Conservation (phyloP, 345 rosid species). For the Triadica sebifera region DNA sequence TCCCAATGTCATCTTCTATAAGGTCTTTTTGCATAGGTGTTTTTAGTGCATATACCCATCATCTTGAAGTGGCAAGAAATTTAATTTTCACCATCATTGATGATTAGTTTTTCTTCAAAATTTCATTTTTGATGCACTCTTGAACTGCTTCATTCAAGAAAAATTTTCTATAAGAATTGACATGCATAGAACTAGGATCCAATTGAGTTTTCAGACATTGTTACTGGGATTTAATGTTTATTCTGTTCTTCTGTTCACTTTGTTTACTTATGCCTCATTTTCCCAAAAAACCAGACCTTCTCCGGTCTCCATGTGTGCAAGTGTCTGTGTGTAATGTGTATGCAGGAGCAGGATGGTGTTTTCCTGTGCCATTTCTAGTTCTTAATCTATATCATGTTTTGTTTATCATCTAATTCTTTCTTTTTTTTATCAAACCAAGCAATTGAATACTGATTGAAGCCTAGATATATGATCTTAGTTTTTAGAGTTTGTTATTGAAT, state of each 20-base stretch:
- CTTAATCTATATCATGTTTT: neutral
- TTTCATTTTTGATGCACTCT: neutral
- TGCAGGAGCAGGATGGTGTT: neutral
- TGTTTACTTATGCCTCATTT: neutral
- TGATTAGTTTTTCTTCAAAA: neutral
- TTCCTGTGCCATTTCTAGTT: neutral
- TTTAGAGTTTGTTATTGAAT: neutral
- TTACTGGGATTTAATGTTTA: neutral
- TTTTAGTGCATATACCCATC: neutral
- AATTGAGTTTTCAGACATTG: neutral
- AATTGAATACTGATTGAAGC: constrained; percentile 4
- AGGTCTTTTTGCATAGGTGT: neutral
- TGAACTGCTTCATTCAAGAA: neutral
- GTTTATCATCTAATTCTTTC: neutral
- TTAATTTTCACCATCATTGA: neutral
- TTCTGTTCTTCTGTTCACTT: neutral
- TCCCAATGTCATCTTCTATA: neutral
- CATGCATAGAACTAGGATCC: neutral
- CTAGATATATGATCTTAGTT: constrained; percentile 7
- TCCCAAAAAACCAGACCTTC: neutral
- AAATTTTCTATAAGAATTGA: neutral
- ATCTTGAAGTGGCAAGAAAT: neutral
- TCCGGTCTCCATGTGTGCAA: neutral
- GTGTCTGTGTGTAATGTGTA: neutral
- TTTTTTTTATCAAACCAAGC: neutral